These are phyloP conservation scores for Arthrobotrys pseudoclavata DNA, from an alignment of 2,329 filamentous ascomycete species.

Conservation along the genomic window DNA sequence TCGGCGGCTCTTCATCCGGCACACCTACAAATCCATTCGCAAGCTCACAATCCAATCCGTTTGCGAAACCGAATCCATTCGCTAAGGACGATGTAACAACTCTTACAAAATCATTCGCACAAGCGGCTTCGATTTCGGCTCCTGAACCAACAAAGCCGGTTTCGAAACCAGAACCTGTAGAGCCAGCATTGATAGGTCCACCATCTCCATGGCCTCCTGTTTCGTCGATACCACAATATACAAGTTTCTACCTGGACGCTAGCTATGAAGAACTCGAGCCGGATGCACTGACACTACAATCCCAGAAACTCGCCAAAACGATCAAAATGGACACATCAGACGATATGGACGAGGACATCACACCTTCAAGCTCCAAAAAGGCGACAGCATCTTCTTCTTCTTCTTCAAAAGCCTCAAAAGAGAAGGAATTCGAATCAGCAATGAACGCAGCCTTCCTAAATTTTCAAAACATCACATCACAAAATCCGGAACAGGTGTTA, in stretches of 20 bases:
- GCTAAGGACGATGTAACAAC: constrained; percentile 69
- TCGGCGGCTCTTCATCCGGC: constrained; percentile 57
- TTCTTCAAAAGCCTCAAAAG: constrained; percentile 74
- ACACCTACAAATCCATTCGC: constrained; percentile 64
- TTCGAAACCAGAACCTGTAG: constrained; percentile 61
- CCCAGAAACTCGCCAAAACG: constrained; percentile 68
- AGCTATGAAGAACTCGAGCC: constrained; percentile 87
- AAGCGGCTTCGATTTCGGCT: constrained; percentile 74
- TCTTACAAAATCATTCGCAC: constrained; percentile 81
- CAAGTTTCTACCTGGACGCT: constrained; percentile 84
- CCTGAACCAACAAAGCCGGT: constrained; percentile 63
- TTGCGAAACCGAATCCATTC: constrained; percentile 73
- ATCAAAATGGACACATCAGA: constrained; percentile 68
- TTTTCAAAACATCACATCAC: constrained; percentile 81
- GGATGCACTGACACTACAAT: constrained; percentile 68
- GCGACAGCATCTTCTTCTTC: constrained; percentile 62
- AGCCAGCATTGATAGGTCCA: constrained; percentile 65
- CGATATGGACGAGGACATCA: constrained; percentile 65
- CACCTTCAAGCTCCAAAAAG: constrained; percentile 63
- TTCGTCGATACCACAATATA: constrained; percentile 79
- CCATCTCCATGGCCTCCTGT: constrained; percentile 81
- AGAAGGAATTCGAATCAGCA: constrained; percentile 76
- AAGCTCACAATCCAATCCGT: constrained; percentile 62
- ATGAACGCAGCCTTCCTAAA: constrained; percentile 83
- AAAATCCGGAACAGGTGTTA: constrained; percentile 86